Evolutionary conservation across 257 asterid genomes (phyloP), one percentile per base, ranked within the genome.

Genomic region (Nicotiana knightiana): DNA sequence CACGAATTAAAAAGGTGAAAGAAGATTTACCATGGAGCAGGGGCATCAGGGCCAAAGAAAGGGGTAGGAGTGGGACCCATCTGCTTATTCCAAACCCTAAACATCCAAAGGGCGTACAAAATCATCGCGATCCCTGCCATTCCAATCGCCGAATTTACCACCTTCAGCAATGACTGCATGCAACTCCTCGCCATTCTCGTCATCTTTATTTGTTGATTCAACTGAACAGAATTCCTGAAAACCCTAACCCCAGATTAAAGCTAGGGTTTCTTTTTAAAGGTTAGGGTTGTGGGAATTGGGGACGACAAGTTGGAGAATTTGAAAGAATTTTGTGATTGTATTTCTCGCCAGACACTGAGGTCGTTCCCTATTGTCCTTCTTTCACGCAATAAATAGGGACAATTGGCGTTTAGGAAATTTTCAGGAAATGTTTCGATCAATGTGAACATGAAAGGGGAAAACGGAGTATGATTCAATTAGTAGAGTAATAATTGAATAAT

Each of bases 91-190:
- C 97, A 93, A 81, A 79, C 90, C 82, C 93, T 89, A 33, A 95
- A 87, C 99, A 95, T 95, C 99, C 98, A 95, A 30, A 95, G 88
- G 21, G 96, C 85, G 86, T 95, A 95, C 84, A 95, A 57, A 58
- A 91, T 88, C 93, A 93, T 87, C 59, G 96, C 94, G 21, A 95
- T 86, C 3, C 97, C 98, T 67, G 76, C 92, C 96, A 95, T 90
- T 67, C 97, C 97, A 78, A 95, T 88, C 61, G 88, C 86, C 1
- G 96, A 91, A 85, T 95, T 95, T 83, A 91, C 90, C 65, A 94
- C 66, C 81, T 95, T 95, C 70, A 95, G 94, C 81, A 91, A 30
- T 75, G 95, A 91, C 68, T 93, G 98, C 77, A 90, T 53, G 88
- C 94, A 93, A 83, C 87, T 85, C 84, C 97, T 91, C 81, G 88